phyloP scores from a whole-genome alignment of 1,139 yeast genomes.

The Pneumocystis oryctolagi region DNA sequence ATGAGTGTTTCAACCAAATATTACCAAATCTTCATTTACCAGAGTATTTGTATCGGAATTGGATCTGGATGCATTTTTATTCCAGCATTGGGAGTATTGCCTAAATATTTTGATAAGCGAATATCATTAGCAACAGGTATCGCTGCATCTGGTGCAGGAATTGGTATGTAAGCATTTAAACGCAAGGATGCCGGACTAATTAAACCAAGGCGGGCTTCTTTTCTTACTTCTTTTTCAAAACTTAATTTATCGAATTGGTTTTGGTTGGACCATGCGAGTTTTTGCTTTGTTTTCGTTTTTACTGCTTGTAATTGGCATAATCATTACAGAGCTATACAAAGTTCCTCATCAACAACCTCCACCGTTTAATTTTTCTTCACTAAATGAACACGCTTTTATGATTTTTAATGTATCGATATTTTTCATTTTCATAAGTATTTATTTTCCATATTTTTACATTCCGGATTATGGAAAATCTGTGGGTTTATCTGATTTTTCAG shows the following conservation, averaged over 20 bases:
- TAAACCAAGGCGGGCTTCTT: constrained; percentile 21
- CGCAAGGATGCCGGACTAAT: not conserved
- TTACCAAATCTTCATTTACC: constrained; percentile 34
- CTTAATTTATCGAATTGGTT: constrained; percentile 22
- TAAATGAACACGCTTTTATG: constrained; percentile 21
- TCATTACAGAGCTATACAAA: not conserved
- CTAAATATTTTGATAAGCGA: constrained; percentile 13
- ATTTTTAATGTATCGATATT: constrained; percentile 20
- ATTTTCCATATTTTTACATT: constrained; percentile 25
- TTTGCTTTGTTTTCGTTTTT: not conserved
- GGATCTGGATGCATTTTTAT: constrained; percentile 14
- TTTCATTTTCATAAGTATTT: constrained; percentile 25
- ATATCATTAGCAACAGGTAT: constrained; percentile 14
- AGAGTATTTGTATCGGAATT: constrained; percentile 14
- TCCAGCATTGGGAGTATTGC: constrained; percentile 11
- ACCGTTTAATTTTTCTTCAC: not conserved
- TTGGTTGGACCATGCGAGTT: constrained; percentile 19
- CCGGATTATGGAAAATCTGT: constrained; percentile 21
- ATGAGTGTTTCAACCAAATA: constrained; percentile 37
- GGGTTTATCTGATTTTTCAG: constrained; percentile 13
- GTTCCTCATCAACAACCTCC: not conserved
- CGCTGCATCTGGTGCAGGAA: constrained; percentile 14
- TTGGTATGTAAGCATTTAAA: not conserved
- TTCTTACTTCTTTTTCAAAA: constrained; percentile 22
- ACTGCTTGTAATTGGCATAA: not conserved